Percentiles rank a stretch among this genome's conserved stretches.
These are phyloP conservation scores for Talaromyces atroroseus DNA, from an alignment of 2,329 filamentous ascomycete species.

Conservation along the genomic window DNA sequence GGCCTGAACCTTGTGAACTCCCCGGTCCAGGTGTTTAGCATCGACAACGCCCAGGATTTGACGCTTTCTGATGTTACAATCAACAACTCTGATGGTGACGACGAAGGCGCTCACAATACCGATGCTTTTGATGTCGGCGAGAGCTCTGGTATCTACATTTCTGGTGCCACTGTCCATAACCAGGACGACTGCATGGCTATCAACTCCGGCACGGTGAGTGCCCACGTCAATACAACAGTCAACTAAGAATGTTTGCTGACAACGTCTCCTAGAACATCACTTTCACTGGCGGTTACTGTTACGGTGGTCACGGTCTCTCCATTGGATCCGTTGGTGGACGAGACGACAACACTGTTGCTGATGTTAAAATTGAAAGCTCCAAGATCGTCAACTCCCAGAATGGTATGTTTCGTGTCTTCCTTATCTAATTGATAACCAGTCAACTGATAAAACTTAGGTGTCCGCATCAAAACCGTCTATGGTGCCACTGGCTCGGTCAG, in stretches of 20 bases:
- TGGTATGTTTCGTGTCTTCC: conserved; percentile 15
- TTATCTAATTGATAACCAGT: too few relatives aligned
- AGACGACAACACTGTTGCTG: conserved; percentile 49
- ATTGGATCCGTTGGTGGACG: conserved; percentile 42
- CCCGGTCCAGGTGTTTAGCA: conserved; percentile 33
- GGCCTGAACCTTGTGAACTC: conserved; percentile 30
- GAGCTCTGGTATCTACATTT: conserved; percentile 48
- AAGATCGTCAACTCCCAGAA: conserved; percentile 41
- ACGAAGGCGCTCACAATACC: conserved; percentile 47
- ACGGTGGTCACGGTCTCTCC: conserved; percentile 29
- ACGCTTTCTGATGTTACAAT: conserved; percentile 50
- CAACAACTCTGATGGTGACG: conserved; percentile 53
- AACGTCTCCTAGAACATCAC: conserved; percentile 38
- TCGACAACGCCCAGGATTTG: conserved; percentile 43
- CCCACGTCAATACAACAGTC: too few relatives aligned
- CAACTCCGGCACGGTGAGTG: conserved; percentile 45
- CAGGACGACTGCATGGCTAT: conserved; percentile 58
- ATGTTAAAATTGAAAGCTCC: conserved; percentile 46
- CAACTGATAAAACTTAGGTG: conserved; percentile 32
- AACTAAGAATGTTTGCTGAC: neutral
- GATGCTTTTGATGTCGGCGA: conserved; percentile 55
- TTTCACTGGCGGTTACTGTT: conserved; percentile 43
- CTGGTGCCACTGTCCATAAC: conserved; percentile 51
- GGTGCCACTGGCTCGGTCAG: conserved; percentile 49
- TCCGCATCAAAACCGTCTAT: conserved; percentile 55